Evolutionary conservation across 2,329 filamentous ascomycete species (phyloP).

Genomic region (Fusarium papillatum): DNA sequence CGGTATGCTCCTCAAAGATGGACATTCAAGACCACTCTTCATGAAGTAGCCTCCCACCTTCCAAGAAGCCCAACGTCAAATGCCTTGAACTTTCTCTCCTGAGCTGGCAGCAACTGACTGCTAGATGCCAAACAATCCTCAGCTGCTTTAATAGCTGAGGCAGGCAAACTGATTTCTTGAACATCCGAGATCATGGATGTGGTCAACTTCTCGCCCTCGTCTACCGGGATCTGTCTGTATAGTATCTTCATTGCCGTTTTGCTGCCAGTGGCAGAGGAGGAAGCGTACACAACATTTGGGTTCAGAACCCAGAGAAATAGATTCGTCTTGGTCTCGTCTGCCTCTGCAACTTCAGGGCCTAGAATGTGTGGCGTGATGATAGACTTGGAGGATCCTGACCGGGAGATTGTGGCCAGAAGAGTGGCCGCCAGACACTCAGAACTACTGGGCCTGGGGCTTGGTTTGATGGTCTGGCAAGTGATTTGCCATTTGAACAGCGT

Average conservation of each 20-base stretch:
- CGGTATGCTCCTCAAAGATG: neutral
- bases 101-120: conserved; percentile 65
- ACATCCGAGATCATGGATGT: conserved; percentile 68
- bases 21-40: neutral
- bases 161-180: conserved; percentile 70
- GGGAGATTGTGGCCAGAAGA: conserved; percentile 65
- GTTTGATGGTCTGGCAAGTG: conserved; percentile 50
- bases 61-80: conserved; percentile 77
- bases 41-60: conserved; percentile 45
- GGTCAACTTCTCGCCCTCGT: conserved; percentile 62
- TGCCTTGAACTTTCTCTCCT: conserved; percentile 70
- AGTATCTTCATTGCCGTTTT: conserved; percentile 66
- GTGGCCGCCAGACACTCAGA: conserved; percentile 67
- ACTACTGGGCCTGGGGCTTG: conserved; percentile 52
- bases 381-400: conserved; percentile 71
- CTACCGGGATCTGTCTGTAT: conserved; percentile 58
- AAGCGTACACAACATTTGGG: conserved; percentile 65
- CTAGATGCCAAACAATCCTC: conserved; percentile 59
- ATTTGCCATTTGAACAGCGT: conserved; percentile 72
- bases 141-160: conserved; percentile 61
- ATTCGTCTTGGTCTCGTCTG: conserved; percentile 34
- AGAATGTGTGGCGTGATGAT: conserved; percentile 57
- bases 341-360: conserved; percentile 14
- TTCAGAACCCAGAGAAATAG: conserved; percentile 71
- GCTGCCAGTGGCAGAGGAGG: conserved; percentile 49